Percentiles rank a stretch among this genome's conserved stretches.
Evolutionary conservation across 2,329 filamentous ascomycete species (phyloP).

Genomic region (Parastagonospora avenae): DNA sequence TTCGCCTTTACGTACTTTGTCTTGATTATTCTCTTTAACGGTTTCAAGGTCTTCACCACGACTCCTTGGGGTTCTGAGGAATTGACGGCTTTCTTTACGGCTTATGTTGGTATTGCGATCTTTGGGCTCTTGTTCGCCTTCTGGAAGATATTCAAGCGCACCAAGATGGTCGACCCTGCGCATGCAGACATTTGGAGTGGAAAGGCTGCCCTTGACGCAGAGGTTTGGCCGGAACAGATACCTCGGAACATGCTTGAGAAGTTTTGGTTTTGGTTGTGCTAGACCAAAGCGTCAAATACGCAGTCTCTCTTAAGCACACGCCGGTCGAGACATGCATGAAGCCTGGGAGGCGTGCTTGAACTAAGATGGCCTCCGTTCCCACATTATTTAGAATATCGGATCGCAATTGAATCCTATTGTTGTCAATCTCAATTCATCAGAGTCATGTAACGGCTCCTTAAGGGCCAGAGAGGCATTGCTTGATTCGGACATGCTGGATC

Average conservation of each 20-base stretch:
- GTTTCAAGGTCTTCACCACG: slow-evolving; percentile 62
- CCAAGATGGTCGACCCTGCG: slow-evolving; percentile 52
- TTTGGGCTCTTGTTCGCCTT: slow-evolving; percentile 58
- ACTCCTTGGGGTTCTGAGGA: slow-evolving; percentile 44
- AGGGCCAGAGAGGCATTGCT: too few species aligned
- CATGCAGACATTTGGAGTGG: slow-evolving; percentile 55
- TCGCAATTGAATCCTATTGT: too few species aligned
- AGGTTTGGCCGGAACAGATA: slow-evolving; percentile 50
- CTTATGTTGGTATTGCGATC: slow-evolving; percentile 53
- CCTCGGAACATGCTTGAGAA: slow-evolving; percentile 53
- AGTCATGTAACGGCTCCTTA: too few species aligned
- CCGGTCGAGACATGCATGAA: too few species aligned
- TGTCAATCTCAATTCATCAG: too few species aligned
- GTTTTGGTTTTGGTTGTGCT: slow-evolving; percentile 57
- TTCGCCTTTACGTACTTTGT: slow-evolving; percentile 63
- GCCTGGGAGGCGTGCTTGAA: too few species aligned
- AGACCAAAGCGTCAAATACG: slow-evolving; percentile 4
- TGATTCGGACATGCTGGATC: too few species aligned
- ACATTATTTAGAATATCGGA: too few species aligned
- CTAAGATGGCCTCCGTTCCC: too few species aligned
- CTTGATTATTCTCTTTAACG: slow-evolving; percentile 65
- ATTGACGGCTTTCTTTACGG: slow-evolving; percentile 56
- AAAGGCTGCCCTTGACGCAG: slow-evolving; percentile 54
- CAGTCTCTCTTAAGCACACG: too few species aligned
- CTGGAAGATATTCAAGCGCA: slow-evolving; percentile 71